Conservation (phyloP, 2,329 filamentous ascomycete species). For the Penicillium verrucosum region DNA sequence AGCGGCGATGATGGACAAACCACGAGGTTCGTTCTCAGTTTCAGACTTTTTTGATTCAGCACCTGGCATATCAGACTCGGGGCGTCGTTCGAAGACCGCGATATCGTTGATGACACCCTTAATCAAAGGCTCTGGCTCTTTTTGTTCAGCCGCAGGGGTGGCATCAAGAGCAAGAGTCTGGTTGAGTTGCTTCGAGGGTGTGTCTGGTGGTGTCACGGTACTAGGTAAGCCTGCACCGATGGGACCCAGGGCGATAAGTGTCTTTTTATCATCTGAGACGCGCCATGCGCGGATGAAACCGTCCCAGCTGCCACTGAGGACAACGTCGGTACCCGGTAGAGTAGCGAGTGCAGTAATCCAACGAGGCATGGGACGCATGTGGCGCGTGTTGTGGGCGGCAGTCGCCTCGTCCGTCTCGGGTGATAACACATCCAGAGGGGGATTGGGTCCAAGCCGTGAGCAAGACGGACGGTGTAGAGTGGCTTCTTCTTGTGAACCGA, state of each 20-base stretch:
- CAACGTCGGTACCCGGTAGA: conserved; percentile 83
- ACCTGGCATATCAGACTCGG: conserved; percentile 25
- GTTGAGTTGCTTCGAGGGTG: conserved; percentile 35
- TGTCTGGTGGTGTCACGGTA: conserved; percentile 22
- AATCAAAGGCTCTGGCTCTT: conserved; percentile 43
- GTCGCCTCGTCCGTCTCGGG: conserved; percentile 66
- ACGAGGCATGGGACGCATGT: conserved; percentile 63
- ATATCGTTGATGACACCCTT: conserved; percentile 86
- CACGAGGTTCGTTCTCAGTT: conserved; percentile 48
- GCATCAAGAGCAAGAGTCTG: conserved; percentile 31
- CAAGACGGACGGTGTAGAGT: conserved; percentile 71
- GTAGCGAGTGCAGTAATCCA: conserved; percentile 88
- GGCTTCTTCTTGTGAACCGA: conserved; percentile 92
- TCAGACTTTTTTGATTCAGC: conserved; percentile 23
- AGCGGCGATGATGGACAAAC: conserved; percentile 79
- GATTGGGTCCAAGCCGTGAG: conserved; percentile 79
- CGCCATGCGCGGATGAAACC: conserved; percentile 83
- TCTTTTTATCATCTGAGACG: conserved; percentile 76
- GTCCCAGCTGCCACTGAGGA: conserved; percentile 93
- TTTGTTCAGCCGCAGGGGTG: conserved; percentile 21
- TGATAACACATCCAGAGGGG: conserved; percentile 66
- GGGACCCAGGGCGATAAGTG: conserved; percentile 68
- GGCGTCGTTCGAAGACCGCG: conserved; percentile 76
- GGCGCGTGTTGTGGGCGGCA: conserved; percentile 42
- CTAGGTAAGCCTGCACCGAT: conserved; percentile 47